These are phyloP conservation scores for Triticum monococcum DNA, from an alignment of 176 grass and related monocot genomes.

Conservation along the genomic window DNA sequence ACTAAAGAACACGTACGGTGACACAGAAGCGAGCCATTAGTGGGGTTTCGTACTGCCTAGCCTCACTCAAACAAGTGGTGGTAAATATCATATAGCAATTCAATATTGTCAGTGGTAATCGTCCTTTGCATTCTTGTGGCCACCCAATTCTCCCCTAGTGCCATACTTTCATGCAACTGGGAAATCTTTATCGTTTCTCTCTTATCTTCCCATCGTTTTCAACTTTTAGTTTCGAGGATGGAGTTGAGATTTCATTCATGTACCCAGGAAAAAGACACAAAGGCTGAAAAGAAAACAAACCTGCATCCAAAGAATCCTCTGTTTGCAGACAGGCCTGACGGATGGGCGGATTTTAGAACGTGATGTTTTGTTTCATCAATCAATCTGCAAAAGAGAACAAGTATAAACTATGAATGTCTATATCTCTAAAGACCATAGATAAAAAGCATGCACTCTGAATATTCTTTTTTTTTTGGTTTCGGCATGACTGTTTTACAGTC, in stretches of 20 bases:
- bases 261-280: neutral
- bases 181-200: neutral
- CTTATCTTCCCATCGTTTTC: neutral
- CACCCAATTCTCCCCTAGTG: neutral
- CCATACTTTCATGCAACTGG: neutral
- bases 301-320: slow-evolving; percentile 88
- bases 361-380: slow-evolving; percentile 82
- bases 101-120: neutral
- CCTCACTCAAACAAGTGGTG: slow-evolving; percentile 3
- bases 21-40: neutral
- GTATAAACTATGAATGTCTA: slow-evolving; percentile 16
- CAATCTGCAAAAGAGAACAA: slow-evolving; percentile 59
- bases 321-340: slow-evolving; percentile 85
- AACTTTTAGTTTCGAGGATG: neutral
- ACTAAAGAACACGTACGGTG: neutral
- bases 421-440: slow-evolving; percentile 51
- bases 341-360: slow-evolving; percentile 79
- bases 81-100: slow-evolving; percentile 3
- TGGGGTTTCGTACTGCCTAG: neutral
- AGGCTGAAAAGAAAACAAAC: slow-evolving; percentile 29
- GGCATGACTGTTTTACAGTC: neutral
- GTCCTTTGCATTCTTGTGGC: neutral
- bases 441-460: neutral
- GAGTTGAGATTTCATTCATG: neutral
- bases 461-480: no score